Evolutionary conservation across 1,139 yeast genomes (phyloP).

Genomic region (Hansenula anomala): DNA sequence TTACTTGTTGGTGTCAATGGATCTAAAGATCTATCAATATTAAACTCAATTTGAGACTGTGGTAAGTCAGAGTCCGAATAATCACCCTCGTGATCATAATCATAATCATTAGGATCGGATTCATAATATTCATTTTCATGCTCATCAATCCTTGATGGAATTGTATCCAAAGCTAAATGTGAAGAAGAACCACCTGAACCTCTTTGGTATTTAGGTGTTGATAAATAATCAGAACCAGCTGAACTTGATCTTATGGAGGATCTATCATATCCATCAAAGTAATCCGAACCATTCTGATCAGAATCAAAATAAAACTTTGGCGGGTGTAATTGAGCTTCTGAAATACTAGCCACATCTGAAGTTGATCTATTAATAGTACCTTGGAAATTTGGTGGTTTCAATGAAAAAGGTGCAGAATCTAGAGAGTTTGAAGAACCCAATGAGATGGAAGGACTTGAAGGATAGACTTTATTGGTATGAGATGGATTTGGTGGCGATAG

Average conservation of each 20-base stretch:
- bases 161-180: background rate
- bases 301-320: slow-evolving; percentile 1
- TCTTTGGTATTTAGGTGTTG: background rate
- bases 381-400: slow-evolving; percentile 1
- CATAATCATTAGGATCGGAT: background rate
- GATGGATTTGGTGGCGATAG: slow-evolving; percentile 14
- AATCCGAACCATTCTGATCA: background rate
- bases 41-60: background rate
- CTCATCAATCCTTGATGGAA: slow-evolving; percentile 2
- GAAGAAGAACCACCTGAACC: slow-evolving; percentile 1
- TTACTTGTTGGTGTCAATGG: no score
- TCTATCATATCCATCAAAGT: background rate
- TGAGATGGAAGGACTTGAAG: slow-evolving; percentile 16
- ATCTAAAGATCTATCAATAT: background rate
- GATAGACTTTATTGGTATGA: slow-evolving; percentile 8
- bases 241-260: background rate
- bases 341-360: background rate
- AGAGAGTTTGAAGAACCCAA: slow-evolving; percentile 15
- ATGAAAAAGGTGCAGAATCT: background rate
- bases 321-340: background rate
- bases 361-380: background rate
- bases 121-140: slow-evolving; percentile 1
- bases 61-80: background rate
- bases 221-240: slow-evolving; percentile 1
- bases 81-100: background rate